These are phyloP conservation scores for Ogataea polymorpha DNA, from an alignment of 805 yeast species.

Conservation along the genomic window DNA sequence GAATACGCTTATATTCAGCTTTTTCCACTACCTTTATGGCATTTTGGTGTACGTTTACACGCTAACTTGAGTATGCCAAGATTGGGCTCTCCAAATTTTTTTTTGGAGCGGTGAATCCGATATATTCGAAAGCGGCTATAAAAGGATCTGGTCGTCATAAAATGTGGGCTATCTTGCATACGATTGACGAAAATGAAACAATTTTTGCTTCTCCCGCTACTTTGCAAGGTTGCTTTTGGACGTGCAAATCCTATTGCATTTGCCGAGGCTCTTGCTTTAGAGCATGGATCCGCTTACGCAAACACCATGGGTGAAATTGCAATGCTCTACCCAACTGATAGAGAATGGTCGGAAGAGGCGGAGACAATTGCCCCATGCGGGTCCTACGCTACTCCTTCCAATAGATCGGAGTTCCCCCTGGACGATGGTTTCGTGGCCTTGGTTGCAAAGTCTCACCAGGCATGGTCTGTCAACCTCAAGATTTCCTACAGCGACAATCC, in stretches of 20 bases:
- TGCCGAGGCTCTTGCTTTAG: constrained; percentile 33
- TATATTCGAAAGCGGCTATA: constrained; percentile 11
- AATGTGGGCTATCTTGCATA: neutral
- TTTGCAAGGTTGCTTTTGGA: constrained; percentile 18
- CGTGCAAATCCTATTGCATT: constrained; percentile 30
- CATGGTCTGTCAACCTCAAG: constrained; percentile 38
- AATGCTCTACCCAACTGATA: constrained; percentile 39
- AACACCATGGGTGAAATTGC: constrained; percentile 40
- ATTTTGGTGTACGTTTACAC: constrained; percentile 18
- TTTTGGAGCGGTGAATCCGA: constrained; percentile 5
- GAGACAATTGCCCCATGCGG: constrained; percentile 49
- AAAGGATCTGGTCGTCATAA: neutral
- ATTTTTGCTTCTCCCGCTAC: constrained; percentile 10
- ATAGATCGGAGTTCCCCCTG: constrained; percentile 45
- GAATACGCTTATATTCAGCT: constrained; percentile 21
- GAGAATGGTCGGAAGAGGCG: constrained; percentile 45
- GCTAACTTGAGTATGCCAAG: constrained; percentile 6
- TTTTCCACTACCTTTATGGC: constrained; percentile 21
- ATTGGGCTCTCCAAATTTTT: neutral
- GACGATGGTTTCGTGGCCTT: constrained; percentile 46
- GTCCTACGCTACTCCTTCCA: constrained; percentile 31
- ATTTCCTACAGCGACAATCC: constrained; percentile 42
- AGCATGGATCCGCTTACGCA: constrained; percentile 37
- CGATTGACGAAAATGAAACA: constrained; percentile 11
- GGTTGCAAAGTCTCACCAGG: constrained; percentile 40